Percentiles rank a stretch among this genome's conserved stretches.
phyloP scores from a whole-genome alignment of 83 land plant genomes.

The Diphasiastrum complanatum region DNA sequence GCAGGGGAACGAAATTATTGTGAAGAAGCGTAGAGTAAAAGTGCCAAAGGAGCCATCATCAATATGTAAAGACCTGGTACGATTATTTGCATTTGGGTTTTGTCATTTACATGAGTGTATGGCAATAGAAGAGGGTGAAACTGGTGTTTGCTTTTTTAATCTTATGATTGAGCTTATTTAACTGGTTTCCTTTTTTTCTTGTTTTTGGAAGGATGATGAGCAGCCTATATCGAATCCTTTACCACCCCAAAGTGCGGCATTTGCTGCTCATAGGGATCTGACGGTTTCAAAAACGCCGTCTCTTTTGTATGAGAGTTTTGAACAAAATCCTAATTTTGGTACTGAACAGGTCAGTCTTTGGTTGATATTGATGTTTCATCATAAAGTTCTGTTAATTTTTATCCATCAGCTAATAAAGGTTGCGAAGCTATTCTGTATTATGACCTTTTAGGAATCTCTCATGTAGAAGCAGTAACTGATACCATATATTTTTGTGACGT shows the following conservation, averaged over 20 bases:
- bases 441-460: not conserved
- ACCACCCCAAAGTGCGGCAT: conserved; percentile 78
- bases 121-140: not conserved
- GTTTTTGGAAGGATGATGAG: conserved; percentile 37
- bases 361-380: not conserved
- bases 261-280: conserved; percentile 36
- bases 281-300: conserved; percentile 22
- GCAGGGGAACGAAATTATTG: conserved; percentile 95
- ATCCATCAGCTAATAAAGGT: too few species aligned
- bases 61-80: conserved; percentile 24
- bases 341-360: conserved; percentile 67
- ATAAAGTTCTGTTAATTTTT: not conserved
- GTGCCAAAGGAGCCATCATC: conserved; percentile 27
- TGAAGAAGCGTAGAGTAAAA: conserved; percentile 59
- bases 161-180: conserved; percentile 4
- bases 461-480: too few species aligned
- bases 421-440: conserved; percentile 3
- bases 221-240: conserved; percentile 81
- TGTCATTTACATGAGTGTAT: not conserved
- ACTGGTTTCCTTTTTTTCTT: not conserved
- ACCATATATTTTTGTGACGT: too few species aligned
- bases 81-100: conserved; percentile 30
- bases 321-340: conserved; percentile 69
- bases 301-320: conserved; percentile 39
- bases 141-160: conserved; percentile 26